Evolutionary conservation across 1,284 basidiomycete species (phyloP), one percentile per base, ranked within the genome.

Genomic region (Heterobasidion annosum): DNA sequence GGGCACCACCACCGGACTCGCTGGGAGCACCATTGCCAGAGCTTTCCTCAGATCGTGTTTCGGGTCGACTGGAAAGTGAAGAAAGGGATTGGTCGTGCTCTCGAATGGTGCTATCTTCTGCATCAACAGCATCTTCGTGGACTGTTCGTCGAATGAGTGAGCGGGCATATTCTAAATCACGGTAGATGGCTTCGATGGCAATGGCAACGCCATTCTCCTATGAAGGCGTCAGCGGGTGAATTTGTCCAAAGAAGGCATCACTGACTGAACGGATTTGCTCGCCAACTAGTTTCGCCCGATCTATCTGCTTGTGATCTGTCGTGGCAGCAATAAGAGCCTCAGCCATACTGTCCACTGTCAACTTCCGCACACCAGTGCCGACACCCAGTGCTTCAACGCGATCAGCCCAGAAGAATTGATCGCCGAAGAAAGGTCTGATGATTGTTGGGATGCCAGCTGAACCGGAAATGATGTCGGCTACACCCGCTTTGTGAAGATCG

Each of bases 371-470:
- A 53, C 86, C 82, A 37, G 84, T 78, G 34, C 96, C 96, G 49
- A 98, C 85, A 42, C 94, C 93, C 37, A 99, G 78, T 3, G 91
- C 91, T 68, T 98, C 93, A 18, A 96, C 91, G 32, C 94, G 86
- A 70, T 93, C 91, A 3, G 91, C 92, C 92, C 94, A 98, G 71
- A 98, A 98, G 69, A 88, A 93, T 65, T 99, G 92, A 70, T 97
- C 96, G 7, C 96, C 96, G 64, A 98, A 98, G 79, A 97, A 99
- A 0, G 96, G 96, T 61, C 88, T 90, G 66, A 99, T 93, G 63
- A 99, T 90, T 0, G 94, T 98, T 1, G 96, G 95, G 57, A 95
- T 86, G 7, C 93, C 93, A 55, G 93, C 93, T 92, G 60, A 34
- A 52, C 34, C 51, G 51, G 37, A 53, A 34, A 35, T 57, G 56